Evolutionary conservation across 1,284 basidiomycete genomes (phyloP), one percentile per base, ranked within the genome.

Genomic region (Amylostereum chailletii): DNA sequence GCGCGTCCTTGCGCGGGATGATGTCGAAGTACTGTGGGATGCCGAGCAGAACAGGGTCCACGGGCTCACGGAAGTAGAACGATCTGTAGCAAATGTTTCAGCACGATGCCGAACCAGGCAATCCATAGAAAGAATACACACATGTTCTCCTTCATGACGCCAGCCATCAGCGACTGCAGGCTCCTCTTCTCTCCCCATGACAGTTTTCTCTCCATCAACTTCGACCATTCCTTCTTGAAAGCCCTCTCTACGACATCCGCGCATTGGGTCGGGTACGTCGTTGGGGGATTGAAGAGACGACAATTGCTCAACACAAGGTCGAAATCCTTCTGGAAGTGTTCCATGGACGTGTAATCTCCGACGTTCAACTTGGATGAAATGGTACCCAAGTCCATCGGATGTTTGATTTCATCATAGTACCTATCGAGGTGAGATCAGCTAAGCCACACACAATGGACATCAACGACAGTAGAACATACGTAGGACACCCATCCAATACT

Each of bases 341-440:
- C 89, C 83, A 92, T 90, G 0, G 77, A 83, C 19, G 69, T 60
- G 65, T 96, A 97, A 60, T 76, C 72, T 45, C 76, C 77, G 49
- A 75, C 66, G 38, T 76, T 75, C 47, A 96, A 69, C 61, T 91
- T 94, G 45, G 71, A 72, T 34, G 68, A 65, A 62, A 98, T 90
- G 7, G 94, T 96, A 7, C 81, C 82, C 49, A 98, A 83, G 68
- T 99, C 94, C 93, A 98, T 99, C 4, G 96, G 96, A 55, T 87
- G 69, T 56, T 81, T 73, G 63, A 99, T 97, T 69, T 98, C 96
- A 7, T 96, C 83, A 51, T 89, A 83, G 65, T 99, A 99, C 11
- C 91, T 94, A 57, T 30, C 56, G 34, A 38, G 8, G 7, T 19
- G 33, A 29, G 42, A 34, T 55, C 19, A 58, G 48, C 26, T 5